Evolutionary conservation across 352 stramenopile species (phyloP).

Genomic region (Phytopythium vexans): DNA sequence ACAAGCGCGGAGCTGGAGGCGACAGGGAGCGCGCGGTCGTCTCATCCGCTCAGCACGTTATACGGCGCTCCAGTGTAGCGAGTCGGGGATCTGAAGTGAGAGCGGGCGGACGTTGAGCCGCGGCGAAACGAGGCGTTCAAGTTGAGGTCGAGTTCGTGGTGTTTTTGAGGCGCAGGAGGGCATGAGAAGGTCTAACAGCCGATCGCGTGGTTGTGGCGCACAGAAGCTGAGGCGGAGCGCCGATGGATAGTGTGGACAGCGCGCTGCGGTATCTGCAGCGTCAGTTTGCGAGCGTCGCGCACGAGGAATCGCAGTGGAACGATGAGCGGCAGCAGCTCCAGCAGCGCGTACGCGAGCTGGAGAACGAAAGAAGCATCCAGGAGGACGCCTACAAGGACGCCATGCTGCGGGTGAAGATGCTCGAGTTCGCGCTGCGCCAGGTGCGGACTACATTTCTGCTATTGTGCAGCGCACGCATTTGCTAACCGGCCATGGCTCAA

Average conservation of each 20-base stretch:
- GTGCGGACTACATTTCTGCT: constrained; percentile 12
- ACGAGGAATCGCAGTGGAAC: constrained; percentile 73
- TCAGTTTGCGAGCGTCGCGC: constrained; percentile 77
- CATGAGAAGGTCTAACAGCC: background rate
- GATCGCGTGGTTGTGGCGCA: background rate
- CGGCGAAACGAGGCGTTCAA: background rate
- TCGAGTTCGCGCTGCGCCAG: constrained; percentile 83
- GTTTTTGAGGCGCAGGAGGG: background rate
- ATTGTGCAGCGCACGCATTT: background rate
- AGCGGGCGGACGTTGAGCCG: background rate
- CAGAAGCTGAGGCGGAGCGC: background rate
- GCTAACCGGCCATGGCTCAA: background rate
- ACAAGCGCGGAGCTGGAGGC: no score
- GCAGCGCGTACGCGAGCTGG: constrained; percentile 73
- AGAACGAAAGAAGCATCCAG: constrained; percentile 69
- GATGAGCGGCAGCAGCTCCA: constrained; percentile 74
- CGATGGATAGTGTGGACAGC: constrained; percentile 85
- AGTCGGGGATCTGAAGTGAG: background rate
- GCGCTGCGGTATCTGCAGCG: constrained; percentile 83
- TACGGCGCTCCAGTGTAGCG: no score
- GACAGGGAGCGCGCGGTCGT: no score
- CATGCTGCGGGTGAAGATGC: constrained; percentile 86
- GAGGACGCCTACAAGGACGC: constrained; percentile 85
- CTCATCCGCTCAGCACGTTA: no score
- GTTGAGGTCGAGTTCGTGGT: background rate